Base-by-base conservation (phyloP, 495 filamentous ascomycete species). In the Daldinia loculata region DNA sequence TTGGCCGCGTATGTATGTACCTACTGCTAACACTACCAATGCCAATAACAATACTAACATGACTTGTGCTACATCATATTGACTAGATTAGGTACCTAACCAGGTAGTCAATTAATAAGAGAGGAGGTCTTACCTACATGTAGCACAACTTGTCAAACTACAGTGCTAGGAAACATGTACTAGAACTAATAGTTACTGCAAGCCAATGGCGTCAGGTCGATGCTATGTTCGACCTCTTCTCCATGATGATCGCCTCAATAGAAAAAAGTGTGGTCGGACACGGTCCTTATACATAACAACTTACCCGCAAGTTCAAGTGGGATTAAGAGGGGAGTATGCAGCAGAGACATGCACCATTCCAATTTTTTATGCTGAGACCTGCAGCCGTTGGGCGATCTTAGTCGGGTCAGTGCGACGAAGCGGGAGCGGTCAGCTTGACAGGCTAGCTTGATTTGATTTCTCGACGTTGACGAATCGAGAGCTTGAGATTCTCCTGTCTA, bases 371-470 rank as follows among this genome's bases (percentile, higher is more conserved):
- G 4, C 60, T 74, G 62, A 74, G 53, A 67, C 71, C 58, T 74
- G 67, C 71, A 67, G 67, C 71, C 63, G 71, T 67, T 70, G 71
- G 71, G 43, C 67, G 67, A 74, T 74, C 71, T 70, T 65, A 70
- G 70, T 70, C 59, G 61, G 51, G 58, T 39, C 70, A 61, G 48
- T 53, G 48, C 58, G 63, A 61, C 57, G 27, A 56, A 9, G 50
- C 29, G 43, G 59, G 19, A 72, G 70, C 66, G 70, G 70, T 73
- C 70, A 73, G 66, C 56, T 68, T 48, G 34, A 22, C 48, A 27
- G 51, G 38, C 38, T 63, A 71, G 55, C 45, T 67, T 48, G 61
- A 55, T 60, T 45, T 62, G 57, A 55, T 34, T 57, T 17, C 57
- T 56, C 32, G 22, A 61, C 48, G 27, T 56, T 50, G 63, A 39